Evolutionary conservation across 345 rosid genomes (phyloP), one percentile per base, ranked within the genome.

Genomic region (Salix purpurea): DNA sequence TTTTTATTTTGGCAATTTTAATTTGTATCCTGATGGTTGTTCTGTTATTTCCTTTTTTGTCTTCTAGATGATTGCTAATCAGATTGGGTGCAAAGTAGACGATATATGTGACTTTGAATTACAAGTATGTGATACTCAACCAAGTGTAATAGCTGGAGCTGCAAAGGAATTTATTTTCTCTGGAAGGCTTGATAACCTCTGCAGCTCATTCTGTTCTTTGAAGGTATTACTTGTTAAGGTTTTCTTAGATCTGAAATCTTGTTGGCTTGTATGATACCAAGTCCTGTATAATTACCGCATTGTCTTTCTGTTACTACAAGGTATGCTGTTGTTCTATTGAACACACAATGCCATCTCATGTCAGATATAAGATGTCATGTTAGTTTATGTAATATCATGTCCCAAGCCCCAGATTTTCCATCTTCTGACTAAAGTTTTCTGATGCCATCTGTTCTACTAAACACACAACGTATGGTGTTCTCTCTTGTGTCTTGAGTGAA

Each of bases 51-150:
- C 67, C 72, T 58, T 71, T 21, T 48, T 64, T 72, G 74, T 52
- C 26, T 69, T 73, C 28, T 74, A 96, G 99, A 86, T 89, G 76
- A 86, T 96, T 60, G 96, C 96, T 40, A 73, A 74, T 50, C 83
- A 86, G 56, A 80, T 89, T 73, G 89, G 90, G 50, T 96, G 98
- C 78, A 74, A 82, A 73, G 87, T 92, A 26, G 90, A 84, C 67
- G 92, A 88, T 81, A 96, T 93, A 78, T 90, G 87, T 69, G 99
- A 96, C 82, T 93, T 94, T 87, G 99, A 96, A 82, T 83, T 96
- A 81, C 98, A 96, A 91, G 97, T 92, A 70, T 96, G 99, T 73
- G 99, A 96, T 81, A 92, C 98, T 67, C 99, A 96, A 82, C 97
- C 94, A 42, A 92, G 97, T 84, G 69, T 86, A 77, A 84, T 90